phyloP scores from a whole-genome alignment of 1,284 basidiomycete species.

The Puccinia horiana region DNA sequence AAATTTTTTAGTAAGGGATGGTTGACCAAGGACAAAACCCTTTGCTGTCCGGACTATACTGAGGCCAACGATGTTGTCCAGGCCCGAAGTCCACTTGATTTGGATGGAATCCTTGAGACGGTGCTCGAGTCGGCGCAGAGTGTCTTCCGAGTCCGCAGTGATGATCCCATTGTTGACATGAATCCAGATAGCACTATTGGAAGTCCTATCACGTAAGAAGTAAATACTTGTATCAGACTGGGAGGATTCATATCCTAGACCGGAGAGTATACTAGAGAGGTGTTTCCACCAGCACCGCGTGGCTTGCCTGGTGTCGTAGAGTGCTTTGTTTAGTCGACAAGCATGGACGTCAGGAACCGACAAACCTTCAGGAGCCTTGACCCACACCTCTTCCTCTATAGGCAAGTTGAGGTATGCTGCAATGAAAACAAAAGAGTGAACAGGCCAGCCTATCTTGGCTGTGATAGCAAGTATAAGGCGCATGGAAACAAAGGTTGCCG shows the following conservation, averaged over 20 bases:
- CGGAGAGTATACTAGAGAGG: neutral
- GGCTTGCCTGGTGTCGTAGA: conserved; percentile 13
- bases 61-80: conserved; percentile 3
- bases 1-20: neutral
- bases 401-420: conserved; percentile 29
- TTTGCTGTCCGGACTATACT: neutral
- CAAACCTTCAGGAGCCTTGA: neutral
- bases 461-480: neutral
- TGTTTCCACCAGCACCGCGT: conserved; percentile 18
- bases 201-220: neutral
- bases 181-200: neutral
- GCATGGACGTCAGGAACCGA: neutral
- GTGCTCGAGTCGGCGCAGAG: neutral
- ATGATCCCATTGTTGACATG: conserved; percentile 35
- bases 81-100: neutral
- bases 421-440: conserved; percentile 23
- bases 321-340: neutral
- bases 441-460: neutral
- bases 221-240: conserved; percentile 4
- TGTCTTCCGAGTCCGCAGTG: neutral
- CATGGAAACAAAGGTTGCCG: conserved; percentile 19
- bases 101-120: neutral
- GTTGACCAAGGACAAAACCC: conserved; percentile 1
- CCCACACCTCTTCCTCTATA: conserved; percentile 24
- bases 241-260: neutral